Percentiles rank a stretch among this genome's conserved stretches.
These are phyloP conservation scores for Fremontodendron californicum DNA, from an alignment of 345 rosid species.

Conservation along the genomic window DNA sequence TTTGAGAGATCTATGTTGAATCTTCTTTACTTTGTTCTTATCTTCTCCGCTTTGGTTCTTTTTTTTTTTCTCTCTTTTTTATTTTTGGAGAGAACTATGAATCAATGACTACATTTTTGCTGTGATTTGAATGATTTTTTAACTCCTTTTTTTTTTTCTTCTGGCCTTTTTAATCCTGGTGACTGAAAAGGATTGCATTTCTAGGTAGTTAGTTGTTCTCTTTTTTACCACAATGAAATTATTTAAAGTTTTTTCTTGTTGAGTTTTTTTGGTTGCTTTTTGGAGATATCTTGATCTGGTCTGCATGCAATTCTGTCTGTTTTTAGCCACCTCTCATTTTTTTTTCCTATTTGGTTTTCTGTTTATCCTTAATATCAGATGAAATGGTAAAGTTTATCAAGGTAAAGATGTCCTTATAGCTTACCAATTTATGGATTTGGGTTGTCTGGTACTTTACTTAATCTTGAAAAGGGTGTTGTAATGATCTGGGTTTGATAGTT, in stretches of 20 bases:
- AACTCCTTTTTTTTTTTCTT: neutral
- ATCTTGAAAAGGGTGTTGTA: neutral
- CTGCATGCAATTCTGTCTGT: conserved; percentile 14
- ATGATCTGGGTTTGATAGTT: conserved; percentile 7
- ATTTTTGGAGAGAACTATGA: neutral
- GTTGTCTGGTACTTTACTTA: neutral
- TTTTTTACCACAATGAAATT: neutral
- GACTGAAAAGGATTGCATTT: conserved; percentile 16
- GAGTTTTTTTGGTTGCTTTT: neutral
- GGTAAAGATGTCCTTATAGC: neutral
- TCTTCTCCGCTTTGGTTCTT: conserved; percentile 18
- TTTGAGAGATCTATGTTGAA: conserved; percentile 54
- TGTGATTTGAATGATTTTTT: conserved; percentile 18
- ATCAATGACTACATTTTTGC: conserved; percentile 9
- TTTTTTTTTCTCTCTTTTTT: neutral
- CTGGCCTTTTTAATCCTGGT: neutral
- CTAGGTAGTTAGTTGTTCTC: conserved; percentile 14
- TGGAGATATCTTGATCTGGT: conserved; percentile 18
- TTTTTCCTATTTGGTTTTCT: neutral
- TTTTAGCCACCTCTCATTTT: conserved; percentile 1
- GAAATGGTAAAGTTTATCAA: neutral
- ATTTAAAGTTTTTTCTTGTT: conserved; percentile 3
- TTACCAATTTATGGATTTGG: neutral
- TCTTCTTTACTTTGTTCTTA: conserved; percentile 46
- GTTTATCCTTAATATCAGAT: neutral